Evolutionary conservation across 2,329 filamentous ascomycete species (phyloP).

Genomic region (Ceratocystis huliohia): DNA sequence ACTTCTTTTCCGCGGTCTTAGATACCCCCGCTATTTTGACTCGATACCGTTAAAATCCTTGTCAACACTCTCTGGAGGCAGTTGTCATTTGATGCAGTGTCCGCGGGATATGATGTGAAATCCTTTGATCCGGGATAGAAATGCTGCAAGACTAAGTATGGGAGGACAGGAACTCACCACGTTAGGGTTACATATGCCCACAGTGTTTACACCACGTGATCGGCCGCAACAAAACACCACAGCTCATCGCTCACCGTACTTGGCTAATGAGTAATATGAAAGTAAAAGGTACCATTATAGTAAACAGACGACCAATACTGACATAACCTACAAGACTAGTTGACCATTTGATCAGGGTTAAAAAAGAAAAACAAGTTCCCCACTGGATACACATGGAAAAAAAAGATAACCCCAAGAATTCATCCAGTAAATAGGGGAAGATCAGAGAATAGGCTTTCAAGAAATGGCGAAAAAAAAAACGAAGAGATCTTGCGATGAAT

Average conservation of each 20-base stretch:
- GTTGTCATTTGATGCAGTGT: not conserved
- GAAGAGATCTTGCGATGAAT: constrained; percentile 4
- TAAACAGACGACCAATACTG: no score
- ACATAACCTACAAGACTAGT: no score
- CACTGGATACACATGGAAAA: not conserved
- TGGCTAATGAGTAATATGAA: no score
- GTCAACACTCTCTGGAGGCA: not conserved
- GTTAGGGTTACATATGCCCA: not conserved
- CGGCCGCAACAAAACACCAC: no score
- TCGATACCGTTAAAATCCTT: not conserved
- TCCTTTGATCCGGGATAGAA: not conserved
- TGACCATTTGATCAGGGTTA: no score
- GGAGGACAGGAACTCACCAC: not conserved
- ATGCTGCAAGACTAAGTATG: not conserved
- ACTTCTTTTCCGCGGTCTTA: constrained; percentile 1
- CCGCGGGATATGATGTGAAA: not conserved
- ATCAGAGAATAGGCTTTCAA: not conserved
- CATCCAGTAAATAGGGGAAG: not conserved
- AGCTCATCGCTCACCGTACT: no score
- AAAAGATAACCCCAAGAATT: not conserved
- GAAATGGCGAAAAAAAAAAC: not conserved
- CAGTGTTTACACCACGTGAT: not conserved
- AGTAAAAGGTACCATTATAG: no score
- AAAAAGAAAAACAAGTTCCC: not conserved
- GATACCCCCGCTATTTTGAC: not conserved